phyloP scores from a whole-genome alignment of 495 filamentous ascomycete species.

The Penicillium simplicissimum region DNA sequence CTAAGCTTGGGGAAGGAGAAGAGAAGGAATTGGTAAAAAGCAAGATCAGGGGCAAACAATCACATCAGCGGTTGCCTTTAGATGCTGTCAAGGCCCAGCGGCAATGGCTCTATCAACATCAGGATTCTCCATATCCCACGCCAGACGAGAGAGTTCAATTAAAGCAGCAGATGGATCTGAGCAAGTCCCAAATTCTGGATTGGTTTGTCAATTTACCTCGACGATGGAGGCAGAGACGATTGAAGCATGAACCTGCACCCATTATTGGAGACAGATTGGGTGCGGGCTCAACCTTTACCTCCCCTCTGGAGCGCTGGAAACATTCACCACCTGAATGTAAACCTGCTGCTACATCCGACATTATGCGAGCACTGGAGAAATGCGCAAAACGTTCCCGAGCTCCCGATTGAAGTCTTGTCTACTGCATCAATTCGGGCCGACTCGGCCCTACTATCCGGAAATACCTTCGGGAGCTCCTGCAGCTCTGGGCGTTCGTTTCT shows the following conservation, averaged over 20 bases:
- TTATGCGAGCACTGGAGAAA: not conserved
- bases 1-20: no score
- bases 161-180: not conserved
- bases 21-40: no score
- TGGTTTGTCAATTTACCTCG: not conserved
- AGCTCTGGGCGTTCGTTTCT: not conserved
- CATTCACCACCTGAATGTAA: not conserved
- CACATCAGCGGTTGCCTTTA: not conserved
- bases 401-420: not conserved
- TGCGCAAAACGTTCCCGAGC: not conserved
- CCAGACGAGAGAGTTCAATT: not conserved
- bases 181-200: not conserved
- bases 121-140: not conserved
- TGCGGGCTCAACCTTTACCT: not conserved
- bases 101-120: not conserved
- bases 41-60: not conserved
- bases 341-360: not conserved
- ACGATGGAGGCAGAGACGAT: not conserved
- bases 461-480: not conserved
- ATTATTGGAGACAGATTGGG: not conserved
- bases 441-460: not conserved
- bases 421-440: not conserved
- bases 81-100: not conserved
- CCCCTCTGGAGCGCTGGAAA: not conserved
- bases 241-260: not conserved